phyloP scores from a whole-genome alignment of 1,139 yeast genomes.

The Taphrina pruni region DNA sequence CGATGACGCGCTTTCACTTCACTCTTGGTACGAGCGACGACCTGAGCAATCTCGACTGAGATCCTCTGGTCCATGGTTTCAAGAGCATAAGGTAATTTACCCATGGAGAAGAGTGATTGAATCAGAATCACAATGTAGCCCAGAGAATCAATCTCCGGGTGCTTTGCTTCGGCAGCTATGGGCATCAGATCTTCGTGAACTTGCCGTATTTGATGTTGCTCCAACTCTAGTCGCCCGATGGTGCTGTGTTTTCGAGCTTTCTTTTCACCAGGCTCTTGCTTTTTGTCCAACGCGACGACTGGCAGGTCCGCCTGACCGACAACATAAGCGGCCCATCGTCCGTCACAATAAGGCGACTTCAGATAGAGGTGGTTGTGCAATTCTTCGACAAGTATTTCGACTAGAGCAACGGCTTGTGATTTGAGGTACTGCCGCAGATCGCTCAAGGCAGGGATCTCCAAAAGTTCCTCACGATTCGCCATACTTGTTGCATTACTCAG shows the following conservation, averaged over 20 bases:
- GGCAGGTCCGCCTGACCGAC: constrained; percentile 53
- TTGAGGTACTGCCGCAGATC: constrained; percentile 43
- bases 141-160: constrained; percentile 60
- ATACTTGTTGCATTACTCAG: constrained; percentile 63
- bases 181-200: not conserved
- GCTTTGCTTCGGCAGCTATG: constrained; percentile 41
- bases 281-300: constrained; percentile 52
- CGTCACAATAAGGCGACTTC: constrained; percentile 56
- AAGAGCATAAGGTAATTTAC: constrained; percentile 67
- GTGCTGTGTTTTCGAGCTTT: constrained; percentile 9
- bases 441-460: constrained; percentile 56
- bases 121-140: constrained; percentile 63
- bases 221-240: constrained; percentile 15
- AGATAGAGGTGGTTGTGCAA: constrained; percentile 73
- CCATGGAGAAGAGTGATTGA: constrained; percentile 65
- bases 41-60: constrained; percentile 58
- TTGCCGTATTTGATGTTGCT: constrained; percentile 12
- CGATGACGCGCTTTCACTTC: constrained; percentile 58
- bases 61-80: constrained; percentile 61
- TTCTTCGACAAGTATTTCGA: constrained; percentile 75
- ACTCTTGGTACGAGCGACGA: constrained; percentile 67
- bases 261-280: constrained; percentile 9
- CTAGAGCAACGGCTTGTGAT: constrained; percentile 37
- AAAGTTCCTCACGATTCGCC: constrained; percentile 66
- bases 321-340: constrained; percentile 51